Evolutionary conservation across 2,329 filamentous ascomycete genomes (phyloP).

Genomic region (Calonectria leucothoes): DNA sequence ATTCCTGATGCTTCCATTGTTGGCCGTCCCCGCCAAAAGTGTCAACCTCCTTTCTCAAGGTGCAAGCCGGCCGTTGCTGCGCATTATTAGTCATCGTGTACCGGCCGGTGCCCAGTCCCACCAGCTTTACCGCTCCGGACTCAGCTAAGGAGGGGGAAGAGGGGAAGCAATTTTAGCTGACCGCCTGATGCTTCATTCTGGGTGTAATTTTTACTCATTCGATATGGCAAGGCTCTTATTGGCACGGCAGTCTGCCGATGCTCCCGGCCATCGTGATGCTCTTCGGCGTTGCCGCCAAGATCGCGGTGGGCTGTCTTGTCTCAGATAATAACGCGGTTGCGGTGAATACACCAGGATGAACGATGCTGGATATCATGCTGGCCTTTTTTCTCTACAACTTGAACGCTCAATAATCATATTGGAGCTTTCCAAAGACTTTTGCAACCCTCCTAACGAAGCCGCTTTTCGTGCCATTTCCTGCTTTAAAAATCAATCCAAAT

Average conservation of each 20-base stretch:
- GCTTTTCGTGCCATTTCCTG: neutral
- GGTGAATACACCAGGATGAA: neutral
- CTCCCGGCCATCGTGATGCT: neutral
- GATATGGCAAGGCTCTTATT: neutral
- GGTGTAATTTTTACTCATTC: neutral
- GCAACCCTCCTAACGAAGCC: neutral
- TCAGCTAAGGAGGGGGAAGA: constrained; percentile 1
- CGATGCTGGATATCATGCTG: neutral
- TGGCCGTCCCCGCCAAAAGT: no score
- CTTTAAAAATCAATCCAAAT: neutral
- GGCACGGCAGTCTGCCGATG: neutral
- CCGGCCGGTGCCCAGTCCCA: neutral
- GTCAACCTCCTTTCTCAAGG: neutral
- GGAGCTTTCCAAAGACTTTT: neutral
- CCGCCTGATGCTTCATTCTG: neutral
- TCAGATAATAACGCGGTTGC: neutral
- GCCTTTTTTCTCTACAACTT: neutral
- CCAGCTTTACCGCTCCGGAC: neutral
- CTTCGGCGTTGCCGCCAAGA: neutral
- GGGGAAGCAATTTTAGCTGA: neutral
- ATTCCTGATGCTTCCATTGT: neutral
- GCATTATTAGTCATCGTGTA: neutral
- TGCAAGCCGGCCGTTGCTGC: neutral
- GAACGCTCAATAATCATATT: neutral
- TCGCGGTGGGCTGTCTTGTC: neutral